A percentile compares a stretch with the other conserved stretches of the same genome.
These are phyloP conservation scores for Beta vulgaris DNA, from an alignment of 148 eudicot genomes.

Conservation along the genomic window DNA sequence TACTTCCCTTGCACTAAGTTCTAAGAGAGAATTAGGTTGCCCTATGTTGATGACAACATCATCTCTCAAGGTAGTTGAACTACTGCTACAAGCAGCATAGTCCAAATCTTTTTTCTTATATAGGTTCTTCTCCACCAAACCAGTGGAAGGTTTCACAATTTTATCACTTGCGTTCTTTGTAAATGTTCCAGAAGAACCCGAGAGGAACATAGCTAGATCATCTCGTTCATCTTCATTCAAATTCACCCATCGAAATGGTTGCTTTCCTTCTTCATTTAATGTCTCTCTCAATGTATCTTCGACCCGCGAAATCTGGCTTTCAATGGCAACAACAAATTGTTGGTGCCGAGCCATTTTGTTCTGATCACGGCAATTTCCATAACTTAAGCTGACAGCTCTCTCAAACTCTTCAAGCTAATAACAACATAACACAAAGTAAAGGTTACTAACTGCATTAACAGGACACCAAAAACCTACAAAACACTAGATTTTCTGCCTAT, in stretches of 20 bases:
- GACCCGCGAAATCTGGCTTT: constrained; percentile 63
- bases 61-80: constrained; percentile 24
- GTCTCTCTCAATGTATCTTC: constrained; percentile 59
- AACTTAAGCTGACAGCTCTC: constrained; percentile 66
- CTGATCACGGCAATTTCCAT: constrained; percentile 58
- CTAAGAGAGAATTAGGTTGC: constrained; percentile 23
- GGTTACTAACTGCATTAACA: constrained; percentile 5
- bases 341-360: constrained; percentile 56
- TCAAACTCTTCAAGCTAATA: constrained; percentile 88
- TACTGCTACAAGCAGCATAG: constrained; percentile 27
- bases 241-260: constrained; percentile 72
- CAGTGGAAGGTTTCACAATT: constrained; percentile 8
- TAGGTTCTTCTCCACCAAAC: constrained; percentile 16
- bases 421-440: constrained; percentile 5
- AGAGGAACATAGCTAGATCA: constrained; percentile 80
- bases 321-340: constrained; percentile 73
- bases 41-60: constrained; percentile 30
- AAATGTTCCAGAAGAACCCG: constrained; percentile 41
- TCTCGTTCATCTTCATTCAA: constrained; percentile 82
- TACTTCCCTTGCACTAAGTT: constrained; percentile 32
- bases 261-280: constrained; percentile 49
- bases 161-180: constrained; percentile 29
- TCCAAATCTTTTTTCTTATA: constrained; percentile 28
- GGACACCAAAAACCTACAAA: background rate
- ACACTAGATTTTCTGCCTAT: background rate